Conservation (phyloP, 2,329 filamentous ascomycete genomes). For the Claviceps africana region DNA sequence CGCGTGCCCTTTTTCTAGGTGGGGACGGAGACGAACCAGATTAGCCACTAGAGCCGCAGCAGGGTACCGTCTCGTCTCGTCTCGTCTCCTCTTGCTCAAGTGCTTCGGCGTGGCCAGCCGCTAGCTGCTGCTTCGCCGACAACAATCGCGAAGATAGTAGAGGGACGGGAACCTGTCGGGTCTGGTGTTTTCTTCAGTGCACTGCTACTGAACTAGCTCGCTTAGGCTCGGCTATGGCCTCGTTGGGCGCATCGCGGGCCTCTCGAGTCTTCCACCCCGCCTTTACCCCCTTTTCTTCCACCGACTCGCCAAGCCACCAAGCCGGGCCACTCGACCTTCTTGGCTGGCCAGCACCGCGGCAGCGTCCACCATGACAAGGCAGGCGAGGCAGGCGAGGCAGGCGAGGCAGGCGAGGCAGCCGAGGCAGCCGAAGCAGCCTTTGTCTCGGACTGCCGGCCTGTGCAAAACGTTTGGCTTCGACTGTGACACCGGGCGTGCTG, state of each 20-base stretch:
- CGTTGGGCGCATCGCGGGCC: background rate
- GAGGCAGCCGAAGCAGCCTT: conserved; percentile 5
- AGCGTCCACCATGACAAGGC: background rate
- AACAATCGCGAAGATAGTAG: background rate
- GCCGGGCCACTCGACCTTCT: background rate
- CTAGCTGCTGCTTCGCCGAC: background rate
- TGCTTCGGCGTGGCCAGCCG: background rate
- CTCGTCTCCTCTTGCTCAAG: background rate
- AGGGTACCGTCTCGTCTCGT: background rate
- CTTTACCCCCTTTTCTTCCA: background rate
- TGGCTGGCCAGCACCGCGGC: background rate
- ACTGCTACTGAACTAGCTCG: background rate
- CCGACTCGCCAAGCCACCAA: background rate
- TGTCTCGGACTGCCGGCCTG: conserved; percentile 10
- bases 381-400: conserved; percentile 4
- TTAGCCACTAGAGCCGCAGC: background rate
- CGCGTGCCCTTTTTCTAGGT: background rate
- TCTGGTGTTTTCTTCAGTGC: background rate
- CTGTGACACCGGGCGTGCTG: conserved; percentile 6
- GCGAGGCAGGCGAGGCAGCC: no score
- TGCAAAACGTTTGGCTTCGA: conserved; percentile 6
- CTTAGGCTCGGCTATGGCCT: background rate
- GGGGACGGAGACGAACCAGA: background rate
- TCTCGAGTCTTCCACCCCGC: background rate
- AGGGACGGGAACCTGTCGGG: background rate